These are phyloP conservation scores for Apiotrichum montevideense DNA, from an alignment of 1,284 basidiomycete species.

Conservation along the genomic window DNA sequence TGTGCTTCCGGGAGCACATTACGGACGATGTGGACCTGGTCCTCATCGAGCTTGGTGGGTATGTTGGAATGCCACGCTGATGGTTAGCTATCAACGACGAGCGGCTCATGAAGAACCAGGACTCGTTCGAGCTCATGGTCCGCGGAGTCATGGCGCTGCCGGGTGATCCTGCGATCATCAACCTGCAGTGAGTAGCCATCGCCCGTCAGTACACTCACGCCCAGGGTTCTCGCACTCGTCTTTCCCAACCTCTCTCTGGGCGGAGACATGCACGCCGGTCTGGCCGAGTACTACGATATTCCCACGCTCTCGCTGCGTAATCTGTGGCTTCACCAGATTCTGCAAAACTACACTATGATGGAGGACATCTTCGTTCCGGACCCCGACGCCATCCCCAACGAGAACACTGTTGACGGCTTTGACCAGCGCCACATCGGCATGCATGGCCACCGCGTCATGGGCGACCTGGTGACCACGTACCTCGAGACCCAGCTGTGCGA, in stretches of 20 bases:
- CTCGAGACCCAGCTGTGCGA: conserved; percentile 38
- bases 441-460: conserved; percentile 24
- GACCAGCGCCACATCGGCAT: conserved; percentile 32
- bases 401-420: conserved; percentile 8
- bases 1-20: conserved; percentile 29
- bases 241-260: conserved; percentile 29
- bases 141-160: conserved; percentile 4
- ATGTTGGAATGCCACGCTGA: background rate
- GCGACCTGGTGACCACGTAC: conserved; percentile 31
- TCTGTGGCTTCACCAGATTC: conserved; percentile 22
- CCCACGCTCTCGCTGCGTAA: conserved; percentile 37
- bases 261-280: conserved; percentile 34
- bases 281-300: conserved; percentile 39
- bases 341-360: conserved; percentile 17
- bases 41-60: conserved; percentile 27
- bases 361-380: conserved; percentile 20
- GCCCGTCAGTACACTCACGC: no score
- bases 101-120: background rate
- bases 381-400: background rate
- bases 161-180: conserved; percentile 5
- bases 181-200: conserved; percentile 10
- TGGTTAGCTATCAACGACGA: conserved; percentile 36
- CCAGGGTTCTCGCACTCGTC: conserved; percentile 32
- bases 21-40: conserved; percentile 29
- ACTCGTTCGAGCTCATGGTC: conserved; percentile 10